These are phyloP conservation scores for Thermothelomyces thermophilus DNA, from an alignment of 2,329 filamentous ascomycete species.

Conservation along the genomic window DNA sequence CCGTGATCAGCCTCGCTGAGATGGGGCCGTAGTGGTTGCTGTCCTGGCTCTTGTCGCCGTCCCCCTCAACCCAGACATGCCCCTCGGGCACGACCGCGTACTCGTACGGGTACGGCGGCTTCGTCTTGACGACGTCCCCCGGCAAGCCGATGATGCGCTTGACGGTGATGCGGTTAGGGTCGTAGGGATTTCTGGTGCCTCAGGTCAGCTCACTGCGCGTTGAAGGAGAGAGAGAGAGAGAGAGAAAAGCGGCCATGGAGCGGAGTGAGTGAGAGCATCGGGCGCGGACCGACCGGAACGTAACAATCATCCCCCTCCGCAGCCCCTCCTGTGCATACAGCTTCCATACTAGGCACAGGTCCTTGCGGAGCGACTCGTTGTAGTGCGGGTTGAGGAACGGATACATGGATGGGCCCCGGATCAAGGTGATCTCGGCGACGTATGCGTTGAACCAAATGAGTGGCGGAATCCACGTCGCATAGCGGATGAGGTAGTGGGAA, in stretches of 20 bases:
- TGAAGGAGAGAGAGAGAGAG: no score
- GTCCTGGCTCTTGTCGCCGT: slow-evolving; percentile 68
- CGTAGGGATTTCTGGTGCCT: slow-evolving; percentile 55
- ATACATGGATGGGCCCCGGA: slow-evolving; percentile 66
- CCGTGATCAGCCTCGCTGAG: slow-evolving; percentile 66
- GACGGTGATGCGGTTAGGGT: slow-evolving; percentile 63
- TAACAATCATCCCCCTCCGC: slow-evolving; percentile 67
- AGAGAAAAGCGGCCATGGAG: no score
- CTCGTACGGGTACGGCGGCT: slow-evolving; percentile 50
- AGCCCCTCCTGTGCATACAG: slow-evolving; percentile 52
- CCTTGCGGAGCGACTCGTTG: slow-evolving; percentile 46
- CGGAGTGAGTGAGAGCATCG: neutral
- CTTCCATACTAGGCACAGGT: slow-evolving; percentile 55
- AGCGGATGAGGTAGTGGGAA: slow-evolving; percentile 42
- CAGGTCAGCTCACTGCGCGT: neutral
- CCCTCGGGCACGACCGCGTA: slow-evolving; percentile 65
- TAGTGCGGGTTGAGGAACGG: slow-evolving; percentile 66
- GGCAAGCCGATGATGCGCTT: slow-evolving; percentile 79
- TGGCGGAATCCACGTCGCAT: slow-evolving; percentile 57
- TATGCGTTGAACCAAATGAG: slow-evolving; percentile 55
- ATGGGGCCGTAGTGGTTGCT: slow-evolving; percentile 89
- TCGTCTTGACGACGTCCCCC: slow-evolving; percentile 68
- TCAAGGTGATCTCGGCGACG: slow-evolving; percentile 51
- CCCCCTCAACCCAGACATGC: slow-evolving; percentile 94
- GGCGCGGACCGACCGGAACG: slow-evolving; percentile 53